These are phyloP conservation scores for Neopestalotiopsis rosae DNA, from an alignment of 2,329 filamentous ascomycete genomes.

Conservation along the genomic window DNA sequence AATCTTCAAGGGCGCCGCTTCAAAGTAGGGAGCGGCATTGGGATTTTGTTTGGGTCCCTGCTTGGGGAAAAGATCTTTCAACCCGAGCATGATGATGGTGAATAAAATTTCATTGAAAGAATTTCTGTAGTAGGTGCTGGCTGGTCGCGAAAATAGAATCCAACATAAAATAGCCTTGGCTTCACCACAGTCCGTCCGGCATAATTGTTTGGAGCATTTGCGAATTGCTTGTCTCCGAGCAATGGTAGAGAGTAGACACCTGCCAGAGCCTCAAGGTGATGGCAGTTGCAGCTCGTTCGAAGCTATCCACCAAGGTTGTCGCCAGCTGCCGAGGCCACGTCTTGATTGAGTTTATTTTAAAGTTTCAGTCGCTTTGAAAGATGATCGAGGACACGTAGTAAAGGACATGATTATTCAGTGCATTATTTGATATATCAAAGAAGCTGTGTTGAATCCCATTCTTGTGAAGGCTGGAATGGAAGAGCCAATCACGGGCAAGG, in stretches of 20 bases:
- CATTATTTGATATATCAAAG: too few species aligned
- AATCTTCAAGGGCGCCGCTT: constrained; percentile 33
- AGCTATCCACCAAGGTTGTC: too few species aligned
- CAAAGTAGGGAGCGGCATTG: constrained; percentile 20
- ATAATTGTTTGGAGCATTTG: not conserved
- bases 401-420: too few species aligned
- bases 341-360: too few species aligned
- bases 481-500: too few species aligned
- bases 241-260: not conserved
- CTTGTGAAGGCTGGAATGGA: too few species aligned
- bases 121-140: not conserved
- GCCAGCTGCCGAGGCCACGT: too few species aligned
- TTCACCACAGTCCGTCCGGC: not conserved
- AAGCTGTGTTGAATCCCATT: too few species aligned
- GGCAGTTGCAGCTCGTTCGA: too few species aligned
- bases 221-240: not conserved
- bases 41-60: constrained; percentile 16
- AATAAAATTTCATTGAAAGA: not conserved
- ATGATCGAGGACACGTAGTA: too few species aligned
- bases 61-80: constrained; percentile 19
- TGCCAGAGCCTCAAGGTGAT: too few species aligned
- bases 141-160: not conserved
- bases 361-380: too few species aligned
- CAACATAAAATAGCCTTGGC: not conserved
- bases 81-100: constrained; percentile 19